Base-by-base conservation (phyloP, 2,329 filamentous ascomycete genomes). In the Pyrenophora graminea region DNA sequence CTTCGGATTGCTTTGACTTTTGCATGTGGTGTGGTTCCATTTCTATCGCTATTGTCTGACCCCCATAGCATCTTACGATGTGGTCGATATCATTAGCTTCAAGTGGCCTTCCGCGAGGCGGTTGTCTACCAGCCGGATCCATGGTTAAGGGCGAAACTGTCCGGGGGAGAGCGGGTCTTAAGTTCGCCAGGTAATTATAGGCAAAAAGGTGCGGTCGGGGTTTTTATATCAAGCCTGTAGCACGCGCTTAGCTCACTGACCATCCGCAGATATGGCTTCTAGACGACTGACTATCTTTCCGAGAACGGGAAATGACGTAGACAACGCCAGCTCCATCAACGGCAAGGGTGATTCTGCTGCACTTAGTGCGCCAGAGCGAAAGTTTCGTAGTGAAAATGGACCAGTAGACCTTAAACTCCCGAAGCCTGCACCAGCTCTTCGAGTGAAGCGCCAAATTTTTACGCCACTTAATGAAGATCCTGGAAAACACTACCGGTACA, bases 61-160 rank as follows among this genome's bases (percentile, higher is more conserved):
- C 40, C 5, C 51, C n/a, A 51, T 60, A 60, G 44, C 39, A 58
- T 34, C 39, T 38, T 10, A 60, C 31, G 3, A 58, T 49, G n/a
- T 60, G 21, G n/a, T 60, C 18, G 17, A 60, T 60, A 2, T 36
- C 12, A 45, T 60, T 60, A 10, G 34, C 36, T 15, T 55, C 10
- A 23, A 55, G 53, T 30, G 33, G 40, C 23, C 48, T 55, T 46
- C 33, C 1, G 40, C 13, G 4, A 36, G 31, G 31, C 3, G n/a
- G 3, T 33, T 50, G n/a, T n/a, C 23, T 53, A 1, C 13, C 8
- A 27, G 32, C 9, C 3, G n/a, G 15, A 42, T 49, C 36, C 9
- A 53, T 53, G 10, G 18, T 45, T 8, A 40, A 41, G n/a, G n/a
- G n/a, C n/a, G n/a, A n/a, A n/a, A n/a, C n/a, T n/a, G n/a, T n/a